Conservation (phyloP, 106 monocot genomes). For the Hemerocallis citrina region DNA sequence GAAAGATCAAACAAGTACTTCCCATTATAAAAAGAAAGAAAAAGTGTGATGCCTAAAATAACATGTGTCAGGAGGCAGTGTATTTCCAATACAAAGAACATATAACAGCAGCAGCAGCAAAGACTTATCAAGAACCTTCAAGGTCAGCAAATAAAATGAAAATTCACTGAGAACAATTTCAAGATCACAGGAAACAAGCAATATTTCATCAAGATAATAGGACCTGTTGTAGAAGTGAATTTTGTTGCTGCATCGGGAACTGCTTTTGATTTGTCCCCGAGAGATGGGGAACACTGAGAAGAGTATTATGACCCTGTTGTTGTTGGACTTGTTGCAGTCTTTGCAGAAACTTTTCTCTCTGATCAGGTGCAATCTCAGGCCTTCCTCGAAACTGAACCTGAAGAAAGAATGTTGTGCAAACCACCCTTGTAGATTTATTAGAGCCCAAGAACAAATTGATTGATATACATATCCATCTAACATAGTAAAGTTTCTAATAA, state of each 20-base stretch:
- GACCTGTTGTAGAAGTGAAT: slow-evolving; percentile 76
- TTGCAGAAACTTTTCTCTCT: slow-evolving; percentile 90
- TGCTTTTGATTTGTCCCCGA: slow-evolving; percentile 56
- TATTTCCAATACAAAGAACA: too few relatives aligned
- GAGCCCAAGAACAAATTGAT: not conserved
- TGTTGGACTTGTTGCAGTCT: slow-evolving; percentile 85
- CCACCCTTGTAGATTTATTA: not conserved
- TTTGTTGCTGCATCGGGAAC: slow-evolving; percentile 60
- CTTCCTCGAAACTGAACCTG: slow-evolving; percentile 74
- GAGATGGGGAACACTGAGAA: slow-evolving; percentile 45
- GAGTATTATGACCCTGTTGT: slow-evolving; percentile 69
- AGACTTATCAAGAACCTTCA: too few relatives aligned
- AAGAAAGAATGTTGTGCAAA: slow-evolving; percentile 6
- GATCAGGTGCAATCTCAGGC: slow-evolving; percentile 90
- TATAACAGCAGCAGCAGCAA: too few relatives aligned
- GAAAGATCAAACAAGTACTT: too few relatives aligned
- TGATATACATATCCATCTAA: too few relatives aligned
- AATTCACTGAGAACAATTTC: too few relatives aligned
- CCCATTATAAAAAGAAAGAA: too few relatives aligned
- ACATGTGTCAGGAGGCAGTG: too few relatives aligned
- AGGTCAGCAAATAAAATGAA: too few relatives aligned
- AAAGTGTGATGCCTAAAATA: too few relatives aligned
- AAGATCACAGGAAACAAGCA: not conserved
- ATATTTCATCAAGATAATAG: not conserved
- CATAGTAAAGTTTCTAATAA: too few relatives aligned